Base-by-base conservation (phyloP, 164 flowering plant species). In the Sedum album region DNA sequence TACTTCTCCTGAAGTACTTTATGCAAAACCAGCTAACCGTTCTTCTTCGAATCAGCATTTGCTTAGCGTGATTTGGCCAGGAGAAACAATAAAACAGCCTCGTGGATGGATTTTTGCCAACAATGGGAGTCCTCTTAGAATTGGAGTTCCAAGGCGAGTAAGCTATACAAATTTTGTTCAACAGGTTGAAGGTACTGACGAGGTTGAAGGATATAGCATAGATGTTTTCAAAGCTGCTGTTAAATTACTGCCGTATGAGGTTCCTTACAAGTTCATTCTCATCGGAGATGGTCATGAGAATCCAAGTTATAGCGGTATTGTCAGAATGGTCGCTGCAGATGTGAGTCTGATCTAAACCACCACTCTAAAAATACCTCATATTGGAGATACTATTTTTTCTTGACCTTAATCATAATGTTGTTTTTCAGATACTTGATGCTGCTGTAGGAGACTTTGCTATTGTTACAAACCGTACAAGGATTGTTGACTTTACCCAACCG, bases 41-140 rank as follows among this genome's bases (percentile, higher is more conserved):
- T 82, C 88, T 2, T 75, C 70, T 38, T 71, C 82, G 9, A 84
- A 66, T 70, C 83, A 87, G 39, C 75, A 79, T 5, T 67, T 87
- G 15, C 1, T 28, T 39, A 68, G 49, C 61, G 83, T 81, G 1
- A 62, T 83, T 35, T 87, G 92, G 92, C 89, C 92, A 21, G 92
- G 92, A 26, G 79, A 72, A n/a, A 72, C 75, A 33, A 70, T 57
- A 20, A 15, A 8, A 0, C 76, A 26, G 68, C 92, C 92, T 67
- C 86, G 86, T 0, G 92, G 89, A 5, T 87, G 92, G 92, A 84
- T 81, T 31, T 82, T 84, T 57, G 80, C 85, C 6, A 67, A 75
- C 66, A 80, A 80, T 70, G 92, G 85, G 39, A 78, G 70, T 65
- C 68, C 35, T 20, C 68, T 87, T 44, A 78, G 82, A 72, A 80